Evolutionary conservation across 768 basidiomycete species (phyloP).

Genomic region (Gymnopilus junonius): DNA sequence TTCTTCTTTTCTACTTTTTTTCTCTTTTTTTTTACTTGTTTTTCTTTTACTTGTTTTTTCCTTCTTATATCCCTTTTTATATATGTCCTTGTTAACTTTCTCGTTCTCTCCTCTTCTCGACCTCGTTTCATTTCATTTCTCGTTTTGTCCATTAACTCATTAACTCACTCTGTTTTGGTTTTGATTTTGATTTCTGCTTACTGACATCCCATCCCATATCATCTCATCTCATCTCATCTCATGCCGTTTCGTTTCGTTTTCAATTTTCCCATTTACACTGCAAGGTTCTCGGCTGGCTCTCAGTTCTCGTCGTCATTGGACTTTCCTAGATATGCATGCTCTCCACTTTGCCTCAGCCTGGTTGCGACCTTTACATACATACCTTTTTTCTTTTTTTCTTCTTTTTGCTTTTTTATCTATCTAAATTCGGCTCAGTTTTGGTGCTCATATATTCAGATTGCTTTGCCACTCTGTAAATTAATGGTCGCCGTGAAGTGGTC

Average conservation of each 20-base stretch:
- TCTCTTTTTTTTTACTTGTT: neutral
- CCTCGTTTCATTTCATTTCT: neutral
- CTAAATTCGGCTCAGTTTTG: too few relatives aligned
- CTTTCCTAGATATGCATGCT: conserved; percentile 2
- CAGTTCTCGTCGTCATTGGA: neutral
- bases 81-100: neutral
- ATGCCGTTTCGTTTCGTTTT: neutral
- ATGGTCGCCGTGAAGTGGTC: too few relatives aligned
- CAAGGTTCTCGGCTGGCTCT: neutral
- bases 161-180: too few relatives aligned
- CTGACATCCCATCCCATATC: too few relatives aligned
- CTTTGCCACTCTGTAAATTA: too few relatives aligned
- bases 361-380: neutral
- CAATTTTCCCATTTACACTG: neutral
- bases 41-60: neutral
- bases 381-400: too few relatives aligned
- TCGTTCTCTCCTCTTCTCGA: neutral
- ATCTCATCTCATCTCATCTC: neutral
- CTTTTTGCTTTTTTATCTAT: too few relatives aligned
- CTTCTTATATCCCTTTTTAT: neutral
- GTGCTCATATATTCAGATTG: too few relatives aligned
- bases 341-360: neutral
- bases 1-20: neutral
- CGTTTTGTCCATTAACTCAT: neutral
- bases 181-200: too few relatives aligned